Percentiles rank a stretch among this genome's conserved stretches.
phyloP scores from a whole-genome alignment of 75 land plant genomes.

The Selaginella moellendorffii region DNA sequence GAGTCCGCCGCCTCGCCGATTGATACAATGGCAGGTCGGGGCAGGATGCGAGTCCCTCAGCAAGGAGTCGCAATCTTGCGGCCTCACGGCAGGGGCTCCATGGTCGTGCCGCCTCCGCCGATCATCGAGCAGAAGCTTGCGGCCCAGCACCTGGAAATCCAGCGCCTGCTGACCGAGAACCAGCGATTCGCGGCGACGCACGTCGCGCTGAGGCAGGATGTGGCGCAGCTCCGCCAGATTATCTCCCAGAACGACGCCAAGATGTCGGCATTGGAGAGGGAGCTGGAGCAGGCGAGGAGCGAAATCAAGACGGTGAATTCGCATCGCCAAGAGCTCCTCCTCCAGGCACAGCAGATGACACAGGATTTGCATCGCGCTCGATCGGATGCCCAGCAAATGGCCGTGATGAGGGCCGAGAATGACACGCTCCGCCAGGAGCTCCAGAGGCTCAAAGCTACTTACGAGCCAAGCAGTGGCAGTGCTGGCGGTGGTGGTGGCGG shows the following conservation, averaged over 20 bases:
- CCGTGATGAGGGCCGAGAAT: conserved; percentile 32
- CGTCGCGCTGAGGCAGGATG: conserved; percentile 44
- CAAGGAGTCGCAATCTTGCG: conserved; percentile 5
- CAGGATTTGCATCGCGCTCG: conserved; percentile 42
- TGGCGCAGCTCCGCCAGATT: conserved; percentile 33
- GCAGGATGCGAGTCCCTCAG: conserved; percentile 10
- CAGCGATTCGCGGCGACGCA: conserved; percentile 43
- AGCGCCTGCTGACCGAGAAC: conserved; percentile 48
- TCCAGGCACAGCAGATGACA: conserved; percentile 39
- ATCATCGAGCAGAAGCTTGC: conserved; percentile 59
- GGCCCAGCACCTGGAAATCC: conserved; percentile 41
- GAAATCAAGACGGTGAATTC: conserved; percentile 41
- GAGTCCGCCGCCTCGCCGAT: too few relatives aligned
- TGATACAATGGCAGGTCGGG: not conserved
- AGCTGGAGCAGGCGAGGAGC: conserved; percentile 37
- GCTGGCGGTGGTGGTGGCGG: too few relatives aligned
- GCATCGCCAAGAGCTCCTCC: conserved; percentile 26
- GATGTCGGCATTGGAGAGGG: conserved; percentile 26
- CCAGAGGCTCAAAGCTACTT: conserved; percentile 23
- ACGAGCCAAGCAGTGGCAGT: conserved; percentile 20
- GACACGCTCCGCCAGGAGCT: conserved; percentile 43
- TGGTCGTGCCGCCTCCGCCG: conserved; percentile 25
- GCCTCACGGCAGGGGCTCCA: not conserved
- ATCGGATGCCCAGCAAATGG: conserved; percentile 40
- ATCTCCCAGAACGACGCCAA: conserved; percentile 40